Conservation (phyloP, 2,329 filamentous ascomycete species). For the Xylariaceae sp. region DNA sequence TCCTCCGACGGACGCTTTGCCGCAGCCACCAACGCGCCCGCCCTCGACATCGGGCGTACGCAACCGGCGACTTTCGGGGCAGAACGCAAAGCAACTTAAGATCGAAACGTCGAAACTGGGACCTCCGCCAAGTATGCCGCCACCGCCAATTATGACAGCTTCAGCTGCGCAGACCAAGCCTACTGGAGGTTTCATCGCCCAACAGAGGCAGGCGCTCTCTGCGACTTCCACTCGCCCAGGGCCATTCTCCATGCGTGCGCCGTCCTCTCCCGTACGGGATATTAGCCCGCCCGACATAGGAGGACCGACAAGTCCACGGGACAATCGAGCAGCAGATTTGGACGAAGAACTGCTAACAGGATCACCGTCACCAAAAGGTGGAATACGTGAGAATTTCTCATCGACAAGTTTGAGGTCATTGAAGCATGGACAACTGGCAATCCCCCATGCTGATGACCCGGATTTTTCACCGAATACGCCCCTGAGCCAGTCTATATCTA, state of each 20-base stretch:
- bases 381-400: constrained; percentile 64
- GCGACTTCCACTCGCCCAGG: constrained; percentile 32
- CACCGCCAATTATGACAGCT: constrained; percentile 20
- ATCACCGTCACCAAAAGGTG: constrained; percentile 49
- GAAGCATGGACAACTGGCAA: constrained; percentile 69
- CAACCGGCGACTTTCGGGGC: constrained; percentile 73
- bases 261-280: constrained; percentile 32
- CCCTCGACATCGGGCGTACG: constrained; percentile 53
- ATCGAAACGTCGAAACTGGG: constrained; percentile 67
- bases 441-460: constrained; percentile 58
- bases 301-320: constrained; percentile 30
- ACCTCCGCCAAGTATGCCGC: constrained; percentile 21
- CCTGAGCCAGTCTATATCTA: constrained; percentile 61
- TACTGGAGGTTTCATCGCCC: constrained; percentile 36
- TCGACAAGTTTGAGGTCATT: constrained; percentile 68
- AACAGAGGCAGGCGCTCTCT: constrained; percentile 41
- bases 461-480: constrained; percentile 73
- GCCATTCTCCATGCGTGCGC: constrained; percentile 30
- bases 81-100: constrained; percentile 77
- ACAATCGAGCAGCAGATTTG: constrained; percentile 21
- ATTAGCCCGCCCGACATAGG: constrained; percentile 20
- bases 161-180: constrained; percentile 25
- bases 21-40: constrained; percentile 37
- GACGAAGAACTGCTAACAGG: constrained; percentile 42
- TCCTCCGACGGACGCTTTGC: constrained; percentile 46